A percentile compares a stretch with the other conserved stretches of the same genome.
phyloP scores from a whole-genome alignment of 352 stramenopile genomes.

The Peronospora belbahrii region DNA sequence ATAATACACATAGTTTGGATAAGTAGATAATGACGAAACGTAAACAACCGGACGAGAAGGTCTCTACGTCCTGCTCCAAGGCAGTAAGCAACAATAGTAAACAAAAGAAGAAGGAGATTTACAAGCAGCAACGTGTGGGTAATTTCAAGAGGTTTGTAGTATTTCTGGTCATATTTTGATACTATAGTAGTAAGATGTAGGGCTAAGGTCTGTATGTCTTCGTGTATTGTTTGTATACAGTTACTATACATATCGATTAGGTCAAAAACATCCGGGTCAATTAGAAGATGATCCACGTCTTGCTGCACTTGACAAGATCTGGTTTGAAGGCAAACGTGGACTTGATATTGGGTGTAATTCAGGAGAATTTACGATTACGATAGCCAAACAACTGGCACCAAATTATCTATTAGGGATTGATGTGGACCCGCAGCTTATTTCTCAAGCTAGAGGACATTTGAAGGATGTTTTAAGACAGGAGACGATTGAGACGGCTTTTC shows the following conservation, averaged over 20 bases:
- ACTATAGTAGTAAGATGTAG: too few species aligned
- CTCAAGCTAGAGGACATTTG: conserved; percentile 44
- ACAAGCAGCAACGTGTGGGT: conserved; percentile 49
- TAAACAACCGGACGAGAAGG: background rate
- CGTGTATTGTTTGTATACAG: conserved; percentile 15
- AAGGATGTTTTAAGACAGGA: conserved; percentile 58
- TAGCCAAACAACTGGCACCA: conserved; percentile 48
- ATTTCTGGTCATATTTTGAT: background rate
- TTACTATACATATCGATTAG: conserved; percentile 74
- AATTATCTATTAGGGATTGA: conserved; percentile 64
- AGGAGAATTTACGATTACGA: conserved; percentile 64
- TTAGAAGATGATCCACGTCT: conserved; percentile 59
- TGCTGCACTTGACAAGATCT: conserved; percentile 43
- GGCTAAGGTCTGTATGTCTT: too few species aligned
- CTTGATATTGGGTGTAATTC: conserved; percentile 82
- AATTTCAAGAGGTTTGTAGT: conserved; percentile 63
- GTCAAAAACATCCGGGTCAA: conserved; percentile 39
- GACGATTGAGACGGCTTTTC: conserved; percentile 47
- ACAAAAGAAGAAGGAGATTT: conserved; percentile 16
- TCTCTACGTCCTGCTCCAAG: background rate
- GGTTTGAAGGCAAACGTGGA: conserved; percentile 54
- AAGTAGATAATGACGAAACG: background rate
- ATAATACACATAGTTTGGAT: too few species aligned
- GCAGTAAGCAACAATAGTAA: background rate
- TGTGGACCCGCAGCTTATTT: conserved; percentile 61